Conservation (phyloP, 2,329 filamentous ascomycete species). For the Ophiostoma fasciatum region DNA sequence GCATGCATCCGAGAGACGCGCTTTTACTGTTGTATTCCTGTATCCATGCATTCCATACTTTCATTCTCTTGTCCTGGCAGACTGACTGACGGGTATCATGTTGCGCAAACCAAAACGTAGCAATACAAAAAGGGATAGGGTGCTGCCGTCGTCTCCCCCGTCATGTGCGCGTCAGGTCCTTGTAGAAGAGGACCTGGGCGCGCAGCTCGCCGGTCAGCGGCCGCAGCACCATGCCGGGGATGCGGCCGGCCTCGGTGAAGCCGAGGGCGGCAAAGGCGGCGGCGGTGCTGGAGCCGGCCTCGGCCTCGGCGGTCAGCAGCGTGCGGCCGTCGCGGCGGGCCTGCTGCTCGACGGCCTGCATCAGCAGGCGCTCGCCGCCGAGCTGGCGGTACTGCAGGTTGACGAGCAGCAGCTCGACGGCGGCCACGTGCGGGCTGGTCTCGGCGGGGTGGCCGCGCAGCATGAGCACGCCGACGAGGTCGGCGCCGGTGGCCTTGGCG, state of each 20-base stretch:
- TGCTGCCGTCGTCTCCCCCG: too few relatives aligned
- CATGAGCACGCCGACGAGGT: constrained; percentile 42
- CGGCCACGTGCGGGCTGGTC: constrained; percentile 39
- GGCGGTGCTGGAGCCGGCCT: constrained; percentile 34
- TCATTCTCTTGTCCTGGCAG: too few relatives aligned
- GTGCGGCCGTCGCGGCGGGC: constrained; percentile 12
- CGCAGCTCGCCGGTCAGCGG: constrained; percentile 33
- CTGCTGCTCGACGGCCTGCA: constrained; percentile 39
- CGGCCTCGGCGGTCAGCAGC: constrained; percentile 21
- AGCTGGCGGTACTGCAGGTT: constrained; percentile 32
- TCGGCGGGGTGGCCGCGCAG: constrained; percentile 35
- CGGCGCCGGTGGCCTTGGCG: constrained; percentile 23
- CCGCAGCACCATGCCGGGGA: constrained; percentile 35
- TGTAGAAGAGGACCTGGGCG: constrained; percentile 44
- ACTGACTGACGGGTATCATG: too few relatives aligned
- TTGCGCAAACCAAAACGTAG: too few relatives aligned
- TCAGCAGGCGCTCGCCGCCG: constrained; percentile 36
- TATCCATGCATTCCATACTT: too few relatives aligned
- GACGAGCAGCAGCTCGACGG: constrained; percentile 44
- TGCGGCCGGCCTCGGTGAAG: constrained; percentile 37
- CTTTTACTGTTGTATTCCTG: too few relatives aligned
- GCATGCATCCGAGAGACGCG: too few relatives aligned
- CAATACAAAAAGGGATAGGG: too few relatives aligned
- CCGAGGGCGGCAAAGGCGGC: constrained; percentile 39
- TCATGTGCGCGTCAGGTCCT: too few relatives aligned